Conservation (phyloP, 2,329 filamentous ascomycete species). For the Aspergillus cejpii region DNA sequence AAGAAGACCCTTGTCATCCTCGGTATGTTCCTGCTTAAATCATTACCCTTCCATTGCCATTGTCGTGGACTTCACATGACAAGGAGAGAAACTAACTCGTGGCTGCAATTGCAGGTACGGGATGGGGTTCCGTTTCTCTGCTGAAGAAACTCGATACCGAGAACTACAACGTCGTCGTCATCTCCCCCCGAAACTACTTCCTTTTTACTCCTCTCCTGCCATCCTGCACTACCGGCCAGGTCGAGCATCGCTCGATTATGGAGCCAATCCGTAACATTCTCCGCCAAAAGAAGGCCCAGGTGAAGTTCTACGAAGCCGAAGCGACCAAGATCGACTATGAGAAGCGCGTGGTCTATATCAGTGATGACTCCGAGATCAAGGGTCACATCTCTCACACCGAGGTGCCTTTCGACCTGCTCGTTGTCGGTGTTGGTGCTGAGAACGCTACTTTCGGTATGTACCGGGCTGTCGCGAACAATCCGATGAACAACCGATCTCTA, state of each 20-base stretch:
- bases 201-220: constrained; percentile 96
- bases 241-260: constrained; percentile 99
- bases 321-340: constrained; percentile 91
- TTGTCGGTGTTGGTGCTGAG: constrained; percentile 93
- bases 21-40: constrained; percentile 57
- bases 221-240: constrained; percentile 92
- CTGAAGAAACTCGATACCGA: constrained; percentile 98
- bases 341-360: constrained; percentile 79
- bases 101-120: constrained; percentile 61
- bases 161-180: constrained; percentile 97
- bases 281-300: constrained; percentile 84
- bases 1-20: constrained; percentile 98
- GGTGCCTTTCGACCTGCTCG: constrained; percentile 96
- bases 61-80: neutral
- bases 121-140: constrained; percentile 92
- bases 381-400: constrained; percentile 74
- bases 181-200: constrained; percentile 99
- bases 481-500: constrained; percentile 1
- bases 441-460: constrained; percentile 86
- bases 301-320: constrained; percentile 97
- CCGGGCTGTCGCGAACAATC: neutral
- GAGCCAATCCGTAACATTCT: constrained; percentile 95
- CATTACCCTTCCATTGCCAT: constrained; percentile 3
- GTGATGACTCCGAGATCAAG: constrained; percentile 89
- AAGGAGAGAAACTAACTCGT: neutral